Base-by-base conservation (phyloP, 179 eudicot species). In the Spinacia oleracea region DNA sequence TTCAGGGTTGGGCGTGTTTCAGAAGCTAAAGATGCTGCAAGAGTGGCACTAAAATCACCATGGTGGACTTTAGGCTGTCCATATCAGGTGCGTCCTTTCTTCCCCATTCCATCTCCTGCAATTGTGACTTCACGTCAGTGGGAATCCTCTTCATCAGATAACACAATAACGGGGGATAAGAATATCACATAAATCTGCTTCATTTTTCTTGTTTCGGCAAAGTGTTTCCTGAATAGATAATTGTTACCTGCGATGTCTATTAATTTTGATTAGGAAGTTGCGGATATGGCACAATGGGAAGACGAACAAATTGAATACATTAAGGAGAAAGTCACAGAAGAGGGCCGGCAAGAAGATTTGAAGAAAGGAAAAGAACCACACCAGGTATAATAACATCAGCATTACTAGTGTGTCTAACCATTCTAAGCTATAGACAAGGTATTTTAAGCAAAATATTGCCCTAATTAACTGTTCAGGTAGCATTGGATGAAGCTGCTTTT, bases 41-140 rank as follows among this genome's bases (percentile, higher is more conserved):
- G 98, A 80, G 93, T 89, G 43, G 97, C 99, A 80, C 76, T 96
- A 70, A 96, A 93, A 84, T 93, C 99, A 81, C 99, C 99, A 69
- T 96, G 99, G 99, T 96, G 99, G 99, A 96, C 99, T 60, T 88
- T 96, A 86, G 99, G 99, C 62, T 91, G 98, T 78, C 79, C 84
- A 79, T 96, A 96, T 81, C 88, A 93, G 93, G 99, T 93, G 55
- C 34, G 29, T 8, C 12, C 55, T 46, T 58, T 75, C 58, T 32
- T 35, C 62, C 27, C 20, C 25, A 5, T 29, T 23, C 18, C 27
- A 40, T 23, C 27, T 72, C 40, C 40, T 23, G 8, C 25, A 56
- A 4, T 56, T 20, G 63, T 9, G 63, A 58, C 10, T 68, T 8
- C 32, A 40, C 42, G 27, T 46, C 27, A 20, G 14, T 11, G 7